Conservation (phyloP, 345 rosid genomes). For the Aurinia saxatilis region DNA sequence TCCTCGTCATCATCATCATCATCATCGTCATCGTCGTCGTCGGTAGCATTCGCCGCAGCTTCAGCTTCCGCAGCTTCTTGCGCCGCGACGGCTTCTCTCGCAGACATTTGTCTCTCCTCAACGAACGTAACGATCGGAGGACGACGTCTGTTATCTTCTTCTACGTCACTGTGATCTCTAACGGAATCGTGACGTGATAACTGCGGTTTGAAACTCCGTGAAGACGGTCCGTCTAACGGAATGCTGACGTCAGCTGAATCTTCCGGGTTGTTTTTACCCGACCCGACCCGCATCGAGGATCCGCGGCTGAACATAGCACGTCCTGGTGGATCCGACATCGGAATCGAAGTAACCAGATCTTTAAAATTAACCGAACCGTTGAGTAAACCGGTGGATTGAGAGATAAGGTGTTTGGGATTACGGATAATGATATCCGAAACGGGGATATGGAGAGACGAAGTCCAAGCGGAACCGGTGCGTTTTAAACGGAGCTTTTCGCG, state of each 20-base stretch:
- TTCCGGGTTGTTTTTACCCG: slow-evolving; percentile 27
- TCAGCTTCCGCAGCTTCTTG: slow-evolving; percentile 66
- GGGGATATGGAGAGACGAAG: slow-evolving; percentile 45
- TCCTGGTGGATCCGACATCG: slow-evolving; percentile 29
- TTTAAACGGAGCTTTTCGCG: slow-evolving; percentile 61
- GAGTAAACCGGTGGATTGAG: slow-evolving; percentile 1
- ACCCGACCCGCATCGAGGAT: slow-evolving; percentile 37
- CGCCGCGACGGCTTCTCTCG: slow-evolving; percentile 73
- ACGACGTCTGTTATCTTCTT: slow-evolving; percentile 28
- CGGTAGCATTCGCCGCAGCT: slow-evolving; percentile 32
- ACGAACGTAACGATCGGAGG: slow-evolving; percentile 39
- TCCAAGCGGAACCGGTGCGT: slow-evolving; percentile 67
- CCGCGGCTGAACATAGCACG: slow-evolving; percentile 48
- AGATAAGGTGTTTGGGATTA: slow-evolving; percentile 28
- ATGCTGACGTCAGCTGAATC: slow-evolving; percentile 17
- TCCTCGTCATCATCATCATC: background rate
- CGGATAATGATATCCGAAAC: slow-evolving; percentile 47
- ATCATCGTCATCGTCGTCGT: slow-evolving; percentile 25
- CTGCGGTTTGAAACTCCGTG: slow-evolving; percentile 42
- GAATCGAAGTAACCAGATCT: background rate
- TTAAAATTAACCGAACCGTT: background rate
- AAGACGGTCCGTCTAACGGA: slow-evolving; percentile 27
- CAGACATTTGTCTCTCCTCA: slow-evolving; percentile 68
- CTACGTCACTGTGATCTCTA: slow-evolving; percentile 30
- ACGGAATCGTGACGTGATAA: slow-evolving; percentile 45